phyloP scores from a whole-genome alignment of 2,329 filamentous ascomycete species.

The Ascochyta fabae region DNA sequence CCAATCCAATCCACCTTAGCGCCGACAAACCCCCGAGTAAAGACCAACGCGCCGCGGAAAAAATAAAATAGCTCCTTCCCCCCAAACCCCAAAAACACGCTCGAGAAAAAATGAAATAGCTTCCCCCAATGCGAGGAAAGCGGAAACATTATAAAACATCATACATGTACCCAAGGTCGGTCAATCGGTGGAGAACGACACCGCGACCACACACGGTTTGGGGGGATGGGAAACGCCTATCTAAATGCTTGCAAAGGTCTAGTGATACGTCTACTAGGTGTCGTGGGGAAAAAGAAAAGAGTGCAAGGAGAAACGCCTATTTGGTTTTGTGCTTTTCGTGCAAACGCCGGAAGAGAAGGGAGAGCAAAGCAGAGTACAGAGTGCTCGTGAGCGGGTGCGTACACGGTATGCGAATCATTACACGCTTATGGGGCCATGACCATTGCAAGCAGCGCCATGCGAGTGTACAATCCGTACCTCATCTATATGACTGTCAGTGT shows the following conservation, averaged over 20 bases:
- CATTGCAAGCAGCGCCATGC: conserved; percentile 95
- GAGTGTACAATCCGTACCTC: conserved; percentile 95
- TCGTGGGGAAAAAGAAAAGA: conserved; percentile 3
- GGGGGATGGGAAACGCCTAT: conserved; percentile 20
- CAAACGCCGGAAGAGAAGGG: conserved; percentile 16
- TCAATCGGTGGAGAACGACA: not conserved
- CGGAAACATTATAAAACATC: conserved; percentile 22
- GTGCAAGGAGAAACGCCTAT: conserved; percentile 13
- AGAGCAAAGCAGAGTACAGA: conserved; percentile 1
- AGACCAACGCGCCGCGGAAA: conserved; percentile 26
- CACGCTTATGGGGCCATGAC: conserved; percentile 70
- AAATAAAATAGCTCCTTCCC: conserved; percentile 43
- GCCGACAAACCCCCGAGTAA: conserved; percentile 13
- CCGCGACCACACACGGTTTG: conserved; percentile 4
- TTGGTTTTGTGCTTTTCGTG: conserved; percentile 20
- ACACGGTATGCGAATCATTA: conserved; percentile 10
- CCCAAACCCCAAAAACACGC: conserved; percentile 26
- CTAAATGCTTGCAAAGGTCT: conserved; percentile 28
- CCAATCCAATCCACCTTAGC: not conserved
- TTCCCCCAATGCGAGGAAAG: conserved; percentile 29
- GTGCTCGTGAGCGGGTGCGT: conserved; percentile 5
- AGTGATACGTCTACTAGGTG: conserved; percentile 12
- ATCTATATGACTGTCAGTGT: conserved; percentile 69
- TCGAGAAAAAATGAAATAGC: conserved; percentile 35
- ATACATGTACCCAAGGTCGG: conserved; percentile 21